A percentile compares a stretch with the other conserved stretches of the same genome.
Evolutionary conservation across 2,329 filamentous ascomycete genomes (phyloP).

Genomic region (Fusarium oligoseptatum): DNA sequence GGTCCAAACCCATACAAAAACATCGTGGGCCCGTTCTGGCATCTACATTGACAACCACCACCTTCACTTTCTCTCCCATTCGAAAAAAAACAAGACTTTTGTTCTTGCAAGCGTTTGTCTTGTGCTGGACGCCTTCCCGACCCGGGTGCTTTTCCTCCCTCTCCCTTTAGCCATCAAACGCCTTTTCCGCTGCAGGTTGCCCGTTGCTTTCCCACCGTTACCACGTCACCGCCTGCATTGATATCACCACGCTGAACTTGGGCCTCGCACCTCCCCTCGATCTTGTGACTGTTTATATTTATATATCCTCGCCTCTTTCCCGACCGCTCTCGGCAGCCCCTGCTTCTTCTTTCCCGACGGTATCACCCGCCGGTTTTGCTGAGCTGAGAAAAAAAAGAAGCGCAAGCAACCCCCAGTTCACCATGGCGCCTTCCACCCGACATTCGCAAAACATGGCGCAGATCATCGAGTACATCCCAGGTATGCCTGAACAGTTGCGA

Average conservation of each 20-base stretch:
- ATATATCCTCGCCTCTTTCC: conserved; percentile 8
- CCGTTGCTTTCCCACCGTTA: conserved; percentile 20
- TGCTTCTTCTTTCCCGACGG: conserved; percentile 15
- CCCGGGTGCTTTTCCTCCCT: conserved; percentile 16
- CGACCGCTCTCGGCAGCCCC: conserved; percentile 15
- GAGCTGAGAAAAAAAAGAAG: conserved; percentile 35
- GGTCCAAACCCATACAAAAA: conserved; percentile 48
- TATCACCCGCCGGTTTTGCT: conserved; percentile 13
- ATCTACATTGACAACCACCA: conserved; percentile 39
- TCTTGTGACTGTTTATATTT: conserved; percentile 27
- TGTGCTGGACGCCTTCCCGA: conserved; percentile 13
- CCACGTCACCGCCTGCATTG: conserved; percentile 41
- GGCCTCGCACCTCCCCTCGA: conserved; percentile 21
- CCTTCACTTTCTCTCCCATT: conserved; percentile 37
- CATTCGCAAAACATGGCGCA: conserved; percentile 78
- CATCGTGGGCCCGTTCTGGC: conserved; percentile 46
- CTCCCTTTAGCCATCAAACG: conserved; percentile 24
- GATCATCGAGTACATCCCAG: conserved; percentile 96
- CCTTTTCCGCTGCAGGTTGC: conserved; percentile 26
- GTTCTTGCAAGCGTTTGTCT: conserved; percentile 35
- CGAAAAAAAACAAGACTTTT: conserved; percentile 7
- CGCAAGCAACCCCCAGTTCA: conserved; percentile 47
- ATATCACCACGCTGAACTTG: conserved; percentile 21
- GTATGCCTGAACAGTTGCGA: conserved; percentile 62
- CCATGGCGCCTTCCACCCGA: conserved; percentile 66